These are phyloP conservation scores for Osmanthus fragrans DNA, from an alignment of 257 asterid species.

Conservation along the genomic window DNA sequence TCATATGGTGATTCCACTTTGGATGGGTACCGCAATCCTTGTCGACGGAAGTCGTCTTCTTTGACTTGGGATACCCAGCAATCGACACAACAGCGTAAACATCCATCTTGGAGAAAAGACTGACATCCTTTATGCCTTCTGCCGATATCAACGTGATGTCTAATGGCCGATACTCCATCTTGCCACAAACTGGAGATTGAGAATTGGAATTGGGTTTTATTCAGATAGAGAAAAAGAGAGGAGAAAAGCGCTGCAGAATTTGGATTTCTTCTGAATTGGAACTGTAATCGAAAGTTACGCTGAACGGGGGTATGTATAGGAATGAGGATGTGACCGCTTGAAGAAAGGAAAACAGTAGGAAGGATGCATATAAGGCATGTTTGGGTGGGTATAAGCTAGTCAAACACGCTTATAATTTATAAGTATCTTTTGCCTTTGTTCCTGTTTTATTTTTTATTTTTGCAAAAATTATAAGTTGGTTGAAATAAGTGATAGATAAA, in stretches of 20 bases:
- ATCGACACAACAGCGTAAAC: constrained; percentile 51
- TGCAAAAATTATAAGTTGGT: too few species aligned
- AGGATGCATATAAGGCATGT: background rate
- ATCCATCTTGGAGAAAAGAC: constrained; percentile 48
- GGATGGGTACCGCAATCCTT: constrained; percentile 51
- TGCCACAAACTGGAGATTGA: background rate
- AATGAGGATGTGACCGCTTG: background rate
- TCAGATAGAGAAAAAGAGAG: background rate
- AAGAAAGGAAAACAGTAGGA: background rate
- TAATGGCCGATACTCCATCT: constrained; percentile 55
- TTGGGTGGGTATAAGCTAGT: background rate
- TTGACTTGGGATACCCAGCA: constrained; percentile 50
- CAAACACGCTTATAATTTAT: background rate
- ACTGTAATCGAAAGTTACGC: background rate
- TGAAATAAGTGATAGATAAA: too few species aligned
- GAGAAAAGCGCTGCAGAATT: background rate
- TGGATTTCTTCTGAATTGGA: background rate
- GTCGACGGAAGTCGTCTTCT: constrained; percentile 41
- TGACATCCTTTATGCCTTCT: constrained; percentile 49
- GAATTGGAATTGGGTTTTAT: background rate
- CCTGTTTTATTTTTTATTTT: too few species aligned
- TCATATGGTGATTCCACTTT: constrained; percentile 57
- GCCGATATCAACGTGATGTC: constrained; percentile 50
- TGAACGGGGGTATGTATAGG: background rate
- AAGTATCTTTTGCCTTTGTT: too few species aligned